Conservation (phyloP, 148 eudicot genomes). For the Arctostaphylos glauca region DNA sequence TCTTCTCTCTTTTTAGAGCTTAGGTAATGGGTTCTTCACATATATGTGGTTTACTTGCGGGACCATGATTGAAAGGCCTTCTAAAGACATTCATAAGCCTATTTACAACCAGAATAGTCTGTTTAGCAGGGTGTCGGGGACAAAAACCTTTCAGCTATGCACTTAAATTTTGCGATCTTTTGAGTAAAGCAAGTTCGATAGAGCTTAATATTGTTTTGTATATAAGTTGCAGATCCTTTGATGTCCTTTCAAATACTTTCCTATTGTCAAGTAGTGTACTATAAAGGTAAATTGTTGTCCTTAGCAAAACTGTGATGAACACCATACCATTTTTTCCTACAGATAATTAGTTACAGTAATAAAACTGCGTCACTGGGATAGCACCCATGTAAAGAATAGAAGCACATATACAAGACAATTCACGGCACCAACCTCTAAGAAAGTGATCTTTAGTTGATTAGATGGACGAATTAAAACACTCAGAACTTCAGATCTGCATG, state of each 20-base stretch:
- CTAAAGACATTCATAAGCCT: background rate
- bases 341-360: background rate
- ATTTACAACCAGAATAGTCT: background rate
- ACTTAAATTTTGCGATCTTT: background rate
- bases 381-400: background rate
- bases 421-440: conserved; percentile 74
- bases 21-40: background rate
- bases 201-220: background rate
- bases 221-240: background rate
- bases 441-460: conserved; percentile 91
- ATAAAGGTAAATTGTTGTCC: background rate
- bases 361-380: background rate
- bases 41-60: background rate
- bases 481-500: conserved; percentile 75
- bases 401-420: background rate
- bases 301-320: background rate
- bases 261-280: background rate
- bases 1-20: background rate
- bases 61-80: background rate
- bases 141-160: too few relatives aligned
- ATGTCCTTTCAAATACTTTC: background rate
- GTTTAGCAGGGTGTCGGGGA: background rate
- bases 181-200: background rate
- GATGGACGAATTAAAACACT: conserved; percentile 78
- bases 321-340: background rate